Evolutionary conservation across 345 rosid genomes (phyloP).

Genomic region (Corchorus capsularis): DNA sequence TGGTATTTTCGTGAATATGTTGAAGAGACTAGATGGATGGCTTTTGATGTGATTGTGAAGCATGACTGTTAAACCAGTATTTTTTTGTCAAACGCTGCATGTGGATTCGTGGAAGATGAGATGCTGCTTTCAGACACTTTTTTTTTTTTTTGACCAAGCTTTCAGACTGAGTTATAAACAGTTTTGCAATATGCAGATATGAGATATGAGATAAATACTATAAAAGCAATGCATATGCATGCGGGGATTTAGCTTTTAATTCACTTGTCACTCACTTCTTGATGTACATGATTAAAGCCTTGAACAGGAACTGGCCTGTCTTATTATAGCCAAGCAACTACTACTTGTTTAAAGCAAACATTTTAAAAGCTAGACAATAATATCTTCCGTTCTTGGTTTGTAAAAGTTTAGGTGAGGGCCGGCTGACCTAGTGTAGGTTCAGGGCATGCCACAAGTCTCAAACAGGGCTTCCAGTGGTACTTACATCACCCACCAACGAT

Average conservation of each 20-base stretch:
- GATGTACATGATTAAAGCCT: neutral
- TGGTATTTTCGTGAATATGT: too few species aligned
- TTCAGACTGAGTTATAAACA: conserved; percentile 2
- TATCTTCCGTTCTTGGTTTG: too few species aligned
- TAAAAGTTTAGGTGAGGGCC: too few species aligned
- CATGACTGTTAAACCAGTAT: neutral
- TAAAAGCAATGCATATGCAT: neutral
- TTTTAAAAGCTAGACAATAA: neutral
- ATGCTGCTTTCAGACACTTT: conserved; percentile 6
- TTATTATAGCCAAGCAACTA: neutral
- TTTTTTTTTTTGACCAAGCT: too few species aligned
- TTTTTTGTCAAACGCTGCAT: neutral
- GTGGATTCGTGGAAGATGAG: neutral
- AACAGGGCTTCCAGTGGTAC: too few species aligned
- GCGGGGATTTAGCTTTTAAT: neutral
- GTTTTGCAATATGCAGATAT: conserved; percentile 6
- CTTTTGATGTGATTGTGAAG: conserved; percentile 1
- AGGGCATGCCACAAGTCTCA: too few species aligned
- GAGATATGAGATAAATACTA: too few species aligned
- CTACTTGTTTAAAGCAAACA: neutral
- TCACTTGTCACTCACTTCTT: neutral
- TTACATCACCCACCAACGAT: too few species aligned
- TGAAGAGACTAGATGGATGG: neutral
- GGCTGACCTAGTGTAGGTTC: too few species aligned
- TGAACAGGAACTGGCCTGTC: too few species aligned